Percentiles rank a stretch among this genome's conserved stretches.
phyloP scores from a whole-genome alignment of 2,329 filamentous ascomycete species.

The Pyricularia sp. region DNA sequence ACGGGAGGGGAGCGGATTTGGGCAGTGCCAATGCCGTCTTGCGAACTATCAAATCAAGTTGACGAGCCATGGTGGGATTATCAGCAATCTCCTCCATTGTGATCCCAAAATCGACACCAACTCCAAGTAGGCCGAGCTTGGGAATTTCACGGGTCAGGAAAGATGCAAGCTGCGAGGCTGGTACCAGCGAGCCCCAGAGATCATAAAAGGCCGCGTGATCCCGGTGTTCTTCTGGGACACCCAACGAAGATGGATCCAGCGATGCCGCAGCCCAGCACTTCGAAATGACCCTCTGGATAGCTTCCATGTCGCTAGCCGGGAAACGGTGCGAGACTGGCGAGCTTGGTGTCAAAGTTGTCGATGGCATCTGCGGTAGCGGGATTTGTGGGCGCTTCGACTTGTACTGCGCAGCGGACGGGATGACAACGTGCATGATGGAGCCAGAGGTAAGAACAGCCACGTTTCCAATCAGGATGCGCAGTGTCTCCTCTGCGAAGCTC shows the following conservation, averaged over 20 bases:
- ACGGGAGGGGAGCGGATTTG: background rate
- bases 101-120: slow-evolving; percentile 23
- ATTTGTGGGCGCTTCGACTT: slow-evolving; percentile 27
- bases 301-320: slow-evolving; percentile 24
- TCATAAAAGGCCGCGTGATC: slow-evolving; percentile 40
- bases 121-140: slow-evolving; percentile 23
- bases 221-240: slow-evolving; percentile 30
- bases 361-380: slow-evolving; percentile 24
- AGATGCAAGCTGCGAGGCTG: slow-evolving; percentile 35
- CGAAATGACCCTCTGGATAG: slow-evolving; percentile 31
- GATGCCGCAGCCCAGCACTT: slow-evolving; percentile 31
- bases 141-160: slow-evolving; percentile 33
- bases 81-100: slow-evolving; percentile 39
- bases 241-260: slow-evolving; percentile 27
- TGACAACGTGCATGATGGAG: slow-evolving; percentile 34
- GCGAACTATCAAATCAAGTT: slow-evolving; percentile 32
- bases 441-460: slow-evolving; percentile 35
- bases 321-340: slow-evolving; percentile 12
- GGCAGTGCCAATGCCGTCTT: slow-evolving; percentile 12
- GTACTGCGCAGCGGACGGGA: slow-evolving; percentile 33
- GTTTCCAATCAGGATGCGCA: slow-evolving; percentile 34
- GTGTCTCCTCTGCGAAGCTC: slow-evolving; percentile 32
- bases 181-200: slow-evolving; percentile 38
- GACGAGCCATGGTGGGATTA: slow-evolving; percentile 37
- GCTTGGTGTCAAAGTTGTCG: slow-evolving; percentile 3